These are phyloP conservation scores for Tulasnella sp. DNA, from an alignment of 768 basidiomycete genomes.

Conservation along the genomic window DNA sequence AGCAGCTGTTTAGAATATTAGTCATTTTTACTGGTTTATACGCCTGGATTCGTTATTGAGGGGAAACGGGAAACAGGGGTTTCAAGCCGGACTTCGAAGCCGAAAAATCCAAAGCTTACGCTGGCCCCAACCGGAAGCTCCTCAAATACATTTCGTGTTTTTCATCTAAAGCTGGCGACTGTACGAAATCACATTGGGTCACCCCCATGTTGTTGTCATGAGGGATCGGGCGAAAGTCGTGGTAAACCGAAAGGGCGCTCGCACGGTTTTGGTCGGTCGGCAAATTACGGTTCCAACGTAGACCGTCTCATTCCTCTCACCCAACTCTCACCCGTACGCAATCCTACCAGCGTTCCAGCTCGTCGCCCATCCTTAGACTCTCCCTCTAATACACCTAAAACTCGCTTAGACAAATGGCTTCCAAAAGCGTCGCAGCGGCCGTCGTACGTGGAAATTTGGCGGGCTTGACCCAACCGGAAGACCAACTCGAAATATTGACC, in stretches of 20 bases:
- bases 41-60: no score
- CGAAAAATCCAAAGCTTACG: neutral
- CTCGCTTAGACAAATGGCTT: conserved; percentile 36
- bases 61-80: no score
- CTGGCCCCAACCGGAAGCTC: neutral
- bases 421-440: conserved; percentile 62
- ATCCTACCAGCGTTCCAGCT: neutral
- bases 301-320: conserved; percentile 2
- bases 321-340: neutral
- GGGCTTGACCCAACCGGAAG: neutral
- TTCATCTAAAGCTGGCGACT: neutral
- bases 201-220: no score
- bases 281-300: neutral
- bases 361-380: neutral
- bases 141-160: no score
- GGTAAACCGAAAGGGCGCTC: neutral
- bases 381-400: conserved; percentile 4
- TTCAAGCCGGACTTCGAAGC: neutral
- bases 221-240: neutral
- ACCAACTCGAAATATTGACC: conserved; percentile 2
- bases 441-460: conserved; percentile 39
- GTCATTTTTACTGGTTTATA: neutral
- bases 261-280: neutral
- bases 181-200: neutral
- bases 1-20: neutral